Evolutionary conservation across 345 rosid species (phyloP), one percentile per base, ranked within the genome.

Genomic region (Jatropha curcas): DNA sequence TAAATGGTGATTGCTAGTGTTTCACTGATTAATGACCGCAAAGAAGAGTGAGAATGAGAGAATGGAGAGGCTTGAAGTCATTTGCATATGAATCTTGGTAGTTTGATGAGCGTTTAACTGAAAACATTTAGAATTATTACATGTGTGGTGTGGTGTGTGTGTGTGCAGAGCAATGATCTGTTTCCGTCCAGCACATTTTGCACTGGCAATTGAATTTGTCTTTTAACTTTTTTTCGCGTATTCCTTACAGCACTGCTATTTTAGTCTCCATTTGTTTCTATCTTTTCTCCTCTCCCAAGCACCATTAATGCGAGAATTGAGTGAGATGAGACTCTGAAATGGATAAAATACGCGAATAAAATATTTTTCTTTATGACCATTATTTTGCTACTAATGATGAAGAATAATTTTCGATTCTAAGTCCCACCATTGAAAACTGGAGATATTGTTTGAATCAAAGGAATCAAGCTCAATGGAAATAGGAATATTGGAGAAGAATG

Each of bases 301-400:
- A 41, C 8, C 8, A 41, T 41, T 8, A 9, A 41, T n/a, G n/a
- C 8, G 11, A 41, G 45, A 41, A 41, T 19, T 27, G 69, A 65
- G 20, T 65, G n/a, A n/a, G 46, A 19, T 65, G 69, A 64, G n/a
- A 22, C 33, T 64, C 34, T 24, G n/a, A 12, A n/a, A n/a, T n/a
- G n/a, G n/a, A n/a, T n/a, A 37, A n/a, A 43, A n/a, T 37, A 37
- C 48, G 3, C 22, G 17, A 25, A 5, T 19, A 8, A 31, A n/a
- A 45, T 2, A 6, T 65, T 39, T 25, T 39, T 37, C 45, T 45
- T 14, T 43, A 37, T 11, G 43, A 19, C 34, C 4, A 12, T 12
- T 7, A 19, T 41, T 13, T 48, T 66, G 70, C 37, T 66, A 2
- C 17, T 66, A 17, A 46, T 30, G 39, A 66, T 48, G 25, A 27